phyloP scores from a whole-genome alignment of 768 basidiomycete genomes.

The Agaricus blazei region DNA sequence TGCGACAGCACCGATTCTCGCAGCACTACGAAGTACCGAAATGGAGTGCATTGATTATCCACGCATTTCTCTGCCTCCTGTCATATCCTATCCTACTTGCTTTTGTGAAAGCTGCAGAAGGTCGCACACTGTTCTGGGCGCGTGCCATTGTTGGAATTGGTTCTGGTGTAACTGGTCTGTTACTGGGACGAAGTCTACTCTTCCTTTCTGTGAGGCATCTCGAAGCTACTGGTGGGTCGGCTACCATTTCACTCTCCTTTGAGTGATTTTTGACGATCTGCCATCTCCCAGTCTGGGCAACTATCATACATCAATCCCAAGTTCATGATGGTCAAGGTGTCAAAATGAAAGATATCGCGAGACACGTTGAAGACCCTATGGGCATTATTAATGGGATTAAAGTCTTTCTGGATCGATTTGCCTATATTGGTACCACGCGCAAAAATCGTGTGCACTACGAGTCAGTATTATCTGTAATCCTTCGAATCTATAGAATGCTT shows the following conservation, averaged over 20 bases:
- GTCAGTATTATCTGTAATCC: conserved; percentile 19
- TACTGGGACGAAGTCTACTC: conserved; percentile 26
- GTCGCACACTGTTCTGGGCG: conserved; percentile 34
- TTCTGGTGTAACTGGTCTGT: conserved; percentile 27
- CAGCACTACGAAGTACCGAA: conserved; percentile 28
- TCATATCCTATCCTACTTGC: conserved; percentile 29
- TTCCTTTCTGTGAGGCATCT: conserved; percentile 23
- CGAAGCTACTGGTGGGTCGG: conserved; percentile 32
- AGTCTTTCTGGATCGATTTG: conserved; percentile 30
- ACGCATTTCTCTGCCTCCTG: conserved; percentile 24
- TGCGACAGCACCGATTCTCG: conserved; percentile 2
- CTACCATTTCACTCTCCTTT: neutral
- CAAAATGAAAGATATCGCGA: conserved; percentile 29
- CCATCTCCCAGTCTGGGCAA: conserved; percentile 33
- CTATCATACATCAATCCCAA: conserved; percentile 36
- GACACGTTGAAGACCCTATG: conserved; percentile 23
- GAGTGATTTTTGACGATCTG: neutral
- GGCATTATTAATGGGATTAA: conserved; percentile 24
- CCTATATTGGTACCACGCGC: conserved; percentile 28
- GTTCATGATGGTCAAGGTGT: conserved; percentile 24
- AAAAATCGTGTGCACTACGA: conserved; percentile 27
- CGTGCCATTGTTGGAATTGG: conserved; percentile 31
- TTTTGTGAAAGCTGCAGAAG: conserved; percentile 22
- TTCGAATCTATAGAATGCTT: neutral
- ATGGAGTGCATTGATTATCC: conserved; percentile 24